Percentiles rank a stretch among this genome's conserved stretches.
phyloP scores from a whole-genome alignment of 2,329 filamentous ascomycete species.

The Fusarium brachygibbosum region DNA sequence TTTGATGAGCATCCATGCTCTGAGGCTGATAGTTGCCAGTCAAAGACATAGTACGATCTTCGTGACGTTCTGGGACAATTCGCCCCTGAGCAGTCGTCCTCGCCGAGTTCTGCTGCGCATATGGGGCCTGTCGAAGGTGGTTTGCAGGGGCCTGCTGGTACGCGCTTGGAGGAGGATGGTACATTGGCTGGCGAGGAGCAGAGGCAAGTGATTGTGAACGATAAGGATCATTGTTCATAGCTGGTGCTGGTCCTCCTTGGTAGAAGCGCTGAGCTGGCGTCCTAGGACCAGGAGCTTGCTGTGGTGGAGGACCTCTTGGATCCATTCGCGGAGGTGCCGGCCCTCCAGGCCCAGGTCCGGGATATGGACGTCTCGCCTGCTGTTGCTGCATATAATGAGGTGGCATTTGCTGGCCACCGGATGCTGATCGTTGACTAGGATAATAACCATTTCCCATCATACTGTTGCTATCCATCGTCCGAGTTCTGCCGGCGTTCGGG shows the following conservation, averaged over 20 bases:
- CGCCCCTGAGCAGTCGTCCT: conserved; percentile 92
- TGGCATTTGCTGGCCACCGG: conserved; percentile 62
- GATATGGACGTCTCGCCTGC: conserved; percentile 61
- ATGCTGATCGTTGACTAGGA: conserved; percentile 65
- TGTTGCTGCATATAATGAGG: conserved; percentile 64
- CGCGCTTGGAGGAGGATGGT: conserved; percentile 72
- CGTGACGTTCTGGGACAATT: conserved; percentile 89
- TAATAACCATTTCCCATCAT: conserved; percentile 66
- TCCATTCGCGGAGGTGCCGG: conserved; percentile 76
- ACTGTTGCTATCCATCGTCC: conserved; percentile 54
- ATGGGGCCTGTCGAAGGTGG: conserved; percentile 83
- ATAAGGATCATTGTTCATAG: conserved; percentile 86
- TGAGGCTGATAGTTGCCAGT: conserved; percentile 78
- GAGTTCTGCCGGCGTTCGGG: conserved; percentile 50
- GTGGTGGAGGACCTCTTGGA: conserved; percentile 64
- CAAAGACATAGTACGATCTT: conserved; percentile 97
- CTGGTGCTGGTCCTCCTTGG: conserved; percentile 68
- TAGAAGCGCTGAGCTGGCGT: conserved; percentile 71
- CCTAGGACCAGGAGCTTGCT: conserved; percentile 56
- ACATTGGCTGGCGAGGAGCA: conserved; percentile 78
- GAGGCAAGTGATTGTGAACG: conserved; percentile 94
- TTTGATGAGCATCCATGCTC: conserved; percentile 86
- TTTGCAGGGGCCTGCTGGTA: conserved; percentile 77
- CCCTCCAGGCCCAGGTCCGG: conserved; percentile 57
- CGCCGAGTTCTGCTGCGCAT: conserved; percentile 72